Conservation (phyloP, 2,329 filamentous ascomycete genomes). For the Diaporthe sp. region DNA sequence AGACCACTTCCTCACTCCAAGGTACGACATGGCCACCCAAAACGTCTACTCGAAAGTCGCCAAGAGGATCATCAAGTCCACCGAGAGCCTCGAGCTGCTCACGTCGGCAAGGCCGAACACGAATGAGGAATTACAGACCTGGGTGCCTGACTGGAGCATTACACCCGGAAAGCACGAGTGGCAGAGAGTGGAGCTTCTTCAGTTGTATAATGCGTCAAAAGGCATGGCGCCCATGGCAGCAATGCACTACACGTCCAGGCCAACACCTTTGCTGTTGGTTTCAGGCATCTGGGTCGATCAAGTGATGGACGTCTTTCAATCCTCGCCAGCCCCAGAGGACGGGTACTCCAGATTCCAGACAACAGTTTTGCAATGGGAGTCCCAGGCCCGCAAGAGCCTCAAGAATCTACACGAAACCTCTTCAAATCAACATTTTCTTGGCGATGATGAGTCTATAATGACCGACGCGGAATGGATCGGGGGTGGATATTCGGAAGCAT, state of each 20-base stretch:
- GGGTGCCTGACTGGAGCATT: slow-evolving; percentile 12
- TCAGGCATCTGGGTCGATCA: neutral
- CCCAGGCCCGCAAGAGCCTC: neutral
- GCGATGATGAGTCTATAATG: neutral
- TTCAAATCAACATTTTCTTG: neutral
- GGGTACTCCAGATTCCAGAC: slow-evolving; percentile 13
- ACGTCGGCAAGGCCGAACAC: neutral
- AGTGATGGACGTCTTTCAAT: neutral
- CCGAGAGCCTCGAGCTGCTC: neutral
- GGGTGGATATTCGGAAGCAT: neutral
- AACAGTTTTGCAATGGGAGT: neutral
- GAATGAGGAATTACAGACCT: neutral
- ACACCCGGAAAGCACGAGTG: neutral
- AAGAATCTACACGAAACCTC: too few relatives aligned
- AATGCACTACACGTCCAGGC: neutral
- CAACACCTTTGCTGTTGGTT: neutral
- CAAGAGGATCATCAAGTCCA: neutral
- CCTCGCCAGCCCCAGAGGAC: neutral
- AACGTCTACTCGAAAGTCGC: neutral
- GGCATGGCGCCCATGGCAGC: neutral
- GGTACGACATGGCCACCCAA: neutral
- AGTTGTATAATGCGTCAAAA: neutral
- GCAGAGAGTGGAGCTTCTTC: neutral
- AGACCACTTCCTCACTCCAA: neutral
- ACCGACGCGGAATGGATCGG: neutral